A percentile compares a stretch with the other conserved stretches of the same genome.
Evolutionary conservation across 768 basidiomycete genomes (phyloP).

Genomic region (Pisolithus sp.): DNA sequence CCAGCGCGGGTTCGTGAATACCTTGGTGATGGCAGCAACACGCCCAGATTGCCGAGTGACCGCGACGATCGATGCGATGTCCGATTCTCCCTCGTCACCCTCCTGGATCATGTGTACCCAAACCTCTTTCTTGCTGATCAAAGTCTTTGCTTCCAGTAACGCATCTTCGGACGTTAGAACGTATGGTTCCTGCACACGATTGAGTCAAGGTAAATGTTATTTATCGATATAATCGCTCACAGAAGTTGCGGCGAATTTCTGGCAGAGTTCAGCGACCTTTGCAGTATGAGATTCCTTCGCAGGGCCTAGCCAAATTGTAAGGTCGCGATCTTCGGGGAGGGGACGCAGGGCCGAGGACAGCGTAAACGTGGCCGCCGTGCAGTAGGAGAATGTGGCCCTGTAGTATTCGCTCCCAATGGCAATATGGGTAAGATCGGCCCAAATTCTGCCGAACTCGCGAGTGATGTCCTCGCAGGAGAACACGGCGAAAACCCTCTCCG

Average conservation of each 20-base stretch:
- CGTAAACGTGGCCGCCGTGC: conserved; percentile 40
- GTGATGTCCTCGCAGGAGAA: conserved; percentile 51
- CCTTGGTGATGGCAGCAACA: conserved; percentile 66
- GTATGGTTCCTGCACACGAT: conserved; percentile 46
- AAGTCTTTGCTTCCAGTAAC: conserved; percentile 39
- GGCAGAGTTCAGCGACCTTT: conserved; percentile 42
- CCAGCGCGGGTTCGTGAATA: conserved; percentile 53
- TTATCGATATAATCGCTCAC: conserved; percentile 31
- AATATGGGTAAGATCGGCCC: conserved; percentile 43
- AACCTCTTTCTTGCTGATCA: conserved; percentile 42
- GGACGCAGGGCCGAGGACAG: background rate
- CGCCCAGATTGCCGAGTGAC: conserved; percentile 53
- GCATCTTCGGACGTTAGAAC: conserved; percentile 37
- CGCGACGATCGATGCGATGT: conserved; percentile 62
- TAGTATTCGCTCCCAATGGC: conserved; percentile 43
- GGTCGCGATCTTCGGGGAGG: conserved; percentile 6
- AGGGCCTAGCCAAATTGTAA: conserved; percentile 25
- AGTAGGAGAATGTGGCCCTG: conserved; percentile 49
- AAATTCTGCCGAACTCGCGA: conserved; percentile 39
- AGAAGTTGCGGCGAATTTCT: conserved; percentile 50
- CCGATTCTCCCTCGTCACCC: conserved; percentile 15
- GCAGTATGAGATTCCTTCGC: conserved; percentile 27
- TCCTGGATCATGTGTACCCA: conserved; percentile 56
- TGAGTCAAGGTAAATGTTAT: background rate
- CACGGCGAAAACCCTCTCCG: conserved; percentile 54